Percentiles rank a stretch among this genome's conserved stretches.
phyloP scores from a whole-genome alignment of 305 asterid genomes.

The Euphrasia arctica region DNA sequence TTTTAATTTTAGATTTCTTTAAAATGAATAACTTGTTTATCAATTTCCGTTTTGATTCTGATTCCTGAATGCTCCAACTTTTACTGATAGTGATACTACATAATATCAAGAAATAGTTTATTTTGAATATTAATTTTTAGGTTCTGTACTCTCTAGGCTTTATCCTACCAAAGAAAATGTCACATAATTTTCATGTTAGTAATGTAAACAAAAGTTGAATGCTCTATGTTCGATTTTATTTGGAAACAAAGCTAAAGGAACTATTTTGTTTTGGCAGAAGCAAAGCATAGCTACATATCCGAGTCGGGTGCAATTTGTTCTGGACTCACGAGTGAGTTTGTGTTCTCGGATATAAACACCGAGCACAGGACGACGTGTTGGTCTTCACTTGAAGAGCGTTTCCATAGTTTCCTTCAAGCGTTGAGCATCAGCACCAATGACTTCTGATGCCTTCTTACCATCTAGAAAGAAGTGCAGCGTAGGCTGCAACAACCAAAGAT shows the following conservation, averaged over 20 bases:
- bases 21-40: too few relatives aligned
- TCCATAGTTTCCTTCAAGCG: conserved; percentile 79
- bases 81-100: too few relatives aligned
- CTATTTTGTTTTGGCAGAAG: not conserved
- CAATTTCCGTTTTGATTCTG: too few relatives aligned
- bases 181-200: too few relatives aligned
- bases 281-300: not conserved
- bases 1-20: too few relatives aligned
- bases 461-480: conserved; percentile 82
- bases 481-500: conserved; percentile 58
- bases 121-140: too few relatives aligned
- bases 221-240: not conserved
- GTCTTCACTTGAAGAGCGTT: conserved; percentile 55
- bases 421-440: conserved; percentile 76
- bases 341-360: conserved; percentile 7
- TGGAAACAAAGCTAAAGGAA: not conserved
- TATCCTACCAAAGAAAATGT: too few relatives aligned
- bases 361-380: conserved; percentile 1
- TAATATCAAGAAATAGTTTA: too few relatives aligned
- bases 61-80: too few relatives aligned
- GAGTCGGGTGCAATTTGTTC: not conserved
- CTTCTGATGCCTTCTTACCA: conserved; percentile 70
- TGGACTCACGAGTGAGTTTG: not conserved
- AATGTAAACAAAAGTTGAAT: too few relatives aligned
- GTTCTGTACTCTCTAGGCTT: too few relatives aligned